Base-by-base conservation (phyloP, 2,329 filamentous ascomycete species). In the Neophaeococcomyces aloes region DNA sequence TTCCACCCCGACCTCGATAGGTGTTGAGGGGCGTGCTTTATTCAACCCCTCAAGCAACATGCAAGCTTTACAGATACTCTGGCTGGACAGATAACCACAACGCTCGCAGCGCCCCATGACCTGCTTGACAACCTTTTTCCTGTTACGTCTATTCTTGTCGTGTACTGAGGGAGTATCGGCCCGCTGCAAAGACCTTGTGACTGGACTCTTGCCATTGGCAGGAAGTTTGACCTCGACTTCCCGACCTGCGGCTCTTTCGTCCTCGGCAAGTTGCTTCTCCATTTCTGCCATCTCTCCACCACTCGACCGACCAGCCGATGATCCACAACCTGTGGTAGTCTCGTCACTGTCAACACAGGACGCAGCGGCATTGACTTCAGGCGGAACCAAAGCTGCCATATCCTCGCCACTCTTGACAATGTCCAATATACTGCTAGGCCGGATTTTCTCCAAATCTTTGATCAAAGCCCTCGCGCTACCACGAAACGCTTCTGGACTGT, bases 61-160 rank as follows among this genome's bases (percentile, higher is more conserved):
- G 61, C 91, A 98, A 0, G 91, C 91, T 64, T 98, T 94, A 65
- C 91, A 98, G 30, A 95, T 77, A 23, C 78, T 76, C 63, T 98
- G 91, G 56, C 88, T 95, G 2, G 91, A 94, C 63, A 98, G 83
- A 61, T 96, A 98, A 11, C 91, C 91, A 56, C 91, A 98, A 41
- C 78, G 81, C 57, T 81, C 77, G 59, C 91, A 98, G 51, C 79
- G 81, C 1, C 89, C 86, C 53, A 95, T 74, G 11, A 80, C 79
- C 61, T 89, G 85, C 56, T 77, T 74, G n/a, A 72, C 65, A 8
- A 65, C 49, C 50, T 65, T 67, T 38, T 58, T 59, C 25, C 52
- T 51, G 31, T 45, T 59, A 49, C 51, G 57, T 8, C 31, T 38
- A 36, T 45, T 49, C 44, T 51, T 54, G 44, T 54, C 51, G 31